These are phyloP conservation scores for Ramularia collo-cygni DNA, from an alignment of 2,329 filamentous ascomycete genomes.

Conservation along the genomic window DNA sequence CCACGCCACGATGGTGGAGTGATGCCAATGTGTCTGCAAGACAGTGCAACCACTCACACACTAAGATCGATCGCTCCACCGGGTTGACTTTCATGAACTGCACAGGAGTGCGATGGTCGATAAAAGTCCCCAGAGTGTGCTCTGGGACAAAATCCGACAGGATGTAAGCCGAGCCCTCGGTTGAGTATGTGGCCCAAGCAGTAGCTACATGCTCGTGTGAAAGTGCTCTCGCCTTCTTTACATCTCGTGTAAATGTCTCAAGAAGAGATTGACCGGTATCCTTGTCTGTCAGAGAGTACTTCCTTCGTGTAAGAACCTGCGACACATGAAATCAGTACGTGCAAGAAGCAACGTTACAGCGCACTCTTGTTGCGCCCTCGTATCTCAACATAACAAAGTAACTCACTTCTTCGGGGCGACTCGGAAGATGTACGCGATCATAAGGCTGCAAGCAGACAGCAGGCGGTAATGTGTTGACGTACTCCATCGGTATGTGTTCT, in stretches of 20 bases:
- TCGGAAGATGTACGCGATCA: constrained; percentile 59
- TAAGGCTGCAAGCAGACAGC: constrained; percentile 41
- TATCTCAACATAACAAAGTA: too few relatives aligned
- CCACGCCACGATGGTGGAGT: constrained; percentile 57
- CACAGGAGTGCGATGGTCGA: constrained; percentile 54
- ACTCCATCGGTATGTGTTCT: constrained; percentile 63
- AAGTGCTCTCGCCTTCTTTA: constrained; percentile 52
- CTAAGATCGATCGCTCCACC: constrained; percentile 49
- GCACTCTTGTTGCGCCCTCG: too few relatives aligned
- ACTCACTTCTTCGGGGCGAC: constrained; percentile 51
- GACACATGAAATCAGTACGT: too few relatives aligned
- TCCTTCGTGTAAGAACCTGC: constrained; percentile 36
- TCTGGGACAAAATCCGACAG: constrained; percentile 62
- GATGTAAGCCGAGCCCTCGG: constrained; percentile 57
- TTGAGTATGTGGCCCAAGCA: constrained; percentile 63
- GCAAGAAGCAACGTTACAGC: too few relatives aligned
- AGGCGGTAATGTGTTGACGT: constrained; percentile 53
- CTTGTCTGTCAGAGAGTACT: constrained; percentile 25
- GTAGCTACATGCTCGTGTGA: constrained; percentile 64
- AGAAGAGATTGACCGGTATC: constrained; percentile 19
- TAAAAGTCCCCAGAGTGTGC: constrained; percentile 59
- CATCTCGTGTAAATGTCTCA: constrained; percentile 53
- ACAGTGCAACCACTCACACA: constrained; percentile 71
- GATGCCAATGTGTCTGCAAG: constrained; percentile 61
- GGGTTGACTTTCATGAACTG: constrained; percentile 58